Conservation (phyloP, 345 rosid species). For the Hevea brasiliensis region DNA sequence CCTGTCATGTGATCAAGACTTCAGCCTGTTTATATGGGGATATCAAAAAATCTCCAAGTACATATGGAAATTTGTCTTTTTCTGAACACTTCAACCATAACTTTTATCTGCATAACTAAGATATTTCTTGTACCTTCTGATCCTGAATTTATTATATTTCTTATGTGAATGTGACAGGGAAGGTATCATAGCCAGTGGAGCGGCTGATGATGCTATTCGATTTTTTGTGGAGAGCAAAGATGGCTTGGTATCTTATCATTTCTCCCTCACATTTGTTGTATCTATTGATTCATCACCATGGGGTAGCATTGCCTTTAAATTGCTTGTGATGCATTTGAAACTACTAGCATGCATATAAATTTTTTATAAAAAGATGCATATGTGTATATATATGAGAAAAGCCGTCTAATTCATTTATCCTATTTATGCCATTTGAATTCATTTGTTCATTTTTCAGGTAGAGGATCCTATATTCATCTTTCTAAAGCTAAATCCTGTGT, state of each 20-base stretch:
- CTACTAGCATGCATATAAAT: not conserved
- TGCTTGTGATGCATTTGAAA: not conserved
- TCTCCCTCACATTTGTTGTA: conserved; percentile 9
- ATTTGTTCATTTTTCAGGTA: not conserved
- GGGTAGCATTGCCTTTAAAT: not conserved
- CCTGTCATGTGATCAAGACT: not conserved
- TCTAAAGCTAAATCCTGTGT: not conserved
- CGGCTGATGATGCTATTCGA: conserved; percentile 83
- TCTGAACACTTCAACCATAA: not conserved
- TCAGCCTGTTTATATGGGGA: not conserved
- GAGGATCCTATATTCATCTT: not conserved
- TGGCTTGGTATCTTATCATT: conserved; percentile 44
- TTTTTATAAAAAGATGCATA: not conserved
- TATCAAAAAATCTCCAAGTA: not conserved
- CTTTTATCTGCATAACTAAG: not conserved
- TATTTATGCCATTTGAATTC: too few relatives aligned
- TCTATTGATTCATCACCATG: not conserved
- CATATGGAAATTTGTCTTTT: not conserved
- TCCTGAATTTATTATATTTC: conserved; percentile 1
- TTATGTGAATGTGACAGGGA: conserved; percentile 42
- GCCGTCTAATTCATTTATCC: not conserved
- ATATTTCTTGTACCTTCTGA: conserved; percentile 5
- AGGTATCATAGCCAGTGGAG: conserved; percentile 84
- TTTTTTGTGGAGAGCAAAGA: conserved; percentile 70
- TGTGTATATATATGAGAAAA: not conserved